Base-by-base conservation (phyloP, 257 asterid species). In the Penstemon newberryi region DNA sequence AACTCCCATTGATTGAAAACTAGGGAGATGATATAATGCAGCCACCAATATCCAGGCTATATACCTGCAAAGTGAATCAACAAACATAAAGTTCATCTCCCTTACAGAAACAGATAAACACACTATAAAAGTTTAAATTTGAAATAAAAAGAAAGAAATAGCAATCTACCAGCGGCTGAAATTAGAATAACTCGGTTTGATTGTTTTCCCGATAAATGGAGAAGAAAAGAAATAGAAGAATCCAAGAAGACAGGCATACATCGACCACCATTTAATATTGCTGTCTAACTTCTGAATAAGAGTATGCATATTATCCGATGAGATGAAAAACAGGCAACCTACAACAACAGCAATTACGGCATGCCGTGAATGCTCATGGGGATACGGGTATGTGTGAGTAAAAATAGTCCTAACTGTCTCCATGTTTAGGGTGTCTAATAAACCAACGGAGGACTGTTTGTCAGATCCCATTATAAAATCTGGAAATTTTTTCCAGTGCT, bases 231-330 rank as follows among this genome's bases (percentile, higher is more conserved):
- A 94, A 77, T 94, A 94, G 87, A 94, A 94, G 88, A 91, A 94
- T 47, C 99, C 99, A 59, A 94, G 91, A 86, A 94, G 79, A 73
- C 99, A 94, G 38, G 91, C 97, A 43, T 94, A 94, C 96, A 94
- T 94, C 42, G 99, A 94, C 99, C 99, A 94, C 99, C 99, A 94
- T 74, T 94, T 94, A 37, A 91, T 66, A 76, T 94, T 94, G 96
- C 95, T 94, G 89, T 94, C 99, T 70, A 94, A 73, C 75, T 94
- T 94, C 87, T 91, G 97, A 75, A 94, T 72, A 76, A 94, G 99
- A 4, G 99, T 91, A 66, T 94, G 96, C 87, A 94, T 79, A 69
- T 91, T 94, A 71, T 91, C 99, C 10, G 99, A 94, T 46, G 99
- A 94, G 71, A 94, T 94, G 88, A 91, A 94, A 81, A 94, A 91